Conservation (phyloP, 2,329 filamentous ascomycete species). For the Fusarium tanahbumbuense region DNA sequence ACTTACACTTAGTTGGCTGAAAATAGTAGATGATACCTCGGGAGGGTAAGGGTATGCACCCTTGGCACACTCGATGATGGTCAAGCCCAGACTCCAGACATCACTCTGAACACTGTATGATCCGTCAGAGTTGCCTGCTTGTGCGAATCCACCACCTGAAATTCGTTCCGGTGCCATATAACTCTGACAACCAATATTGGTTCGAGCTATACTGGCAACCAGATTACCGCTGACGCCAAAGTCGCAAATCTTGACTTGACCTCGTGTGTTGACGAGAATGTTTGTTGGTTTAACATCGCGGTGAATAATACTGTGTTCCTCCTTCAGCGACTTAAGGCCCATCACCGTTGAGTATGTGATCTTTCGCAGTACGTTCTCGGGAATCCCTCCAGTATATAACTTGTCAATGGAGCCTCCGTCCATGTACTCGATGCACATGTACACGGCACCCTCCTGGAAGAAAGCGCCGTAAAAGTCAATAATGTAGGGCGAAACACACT, state of each 20-base stretch:
- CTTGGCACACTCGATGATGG: constrained; percentile 95
- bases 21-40: constrained; percentile 98
- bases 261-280: constrained; percentile 88
- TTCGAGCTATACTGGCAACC: constrained; percentile 97
- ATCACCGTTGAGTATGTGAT: constrained; percentile 91
- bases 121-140: constrained; percentile 76
- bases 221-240: constrained; percentile 97
- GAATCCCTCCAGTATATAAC: constrained; percentile 89
- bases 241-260: constrained; percentile 97
- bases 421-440: constrained; percentile 99
- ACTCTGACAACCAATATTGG: constrained; percentile 98
- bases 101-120: constrained; percentile 98
- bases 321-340: constrained; percentile 92
- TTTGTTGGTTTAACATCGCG: constrained; percentile 99
- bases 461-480: constrained; percentile 99
- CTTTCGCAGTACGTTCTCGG: constrained; percentile 87
- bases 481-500: constrained; percentile 94
- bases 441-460: constrained; percentile 98
- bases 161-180: constrained; percentile 99
- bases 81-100: constrained; percentile 95
- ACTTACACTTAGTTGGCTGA: constrained; percentile 95
- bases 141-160: constrained; percentile 82
- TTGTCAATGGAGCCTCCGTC: constrained; percentile 98
- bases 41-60: constrained; percentile 96
- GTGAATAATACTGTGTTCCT: constrained; percentile 99